Conservation (phyloP, 768 basidiomycete species). For the Lactarius quietus region DNA sequence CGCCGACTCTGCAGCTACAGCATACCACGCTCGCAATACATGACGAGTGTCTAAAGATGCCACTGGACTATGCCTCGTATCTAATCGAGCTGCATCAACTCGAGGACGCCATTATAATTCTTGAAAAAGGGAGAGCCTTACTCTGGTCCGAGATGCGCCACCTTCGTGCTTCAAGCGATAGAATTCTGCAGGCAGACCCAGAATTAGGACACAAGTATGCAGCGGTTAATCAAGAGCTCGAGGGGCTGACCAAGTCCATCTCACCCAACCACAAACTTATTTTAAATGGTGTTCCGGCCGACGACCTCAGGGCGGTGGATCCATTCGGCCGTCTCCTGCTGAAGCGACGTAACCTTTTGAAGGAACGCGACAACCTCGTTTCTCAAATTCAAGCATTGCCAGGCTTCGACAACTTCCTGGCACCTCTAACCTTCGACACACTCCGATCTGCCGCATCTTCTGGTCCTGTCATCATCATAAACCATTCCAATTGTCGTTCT, state of each 20-base stretch:
- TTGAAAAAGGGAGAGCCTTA: neutral
- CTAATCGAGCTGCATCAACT: neutral
- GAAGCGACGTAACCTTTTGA: neutral
- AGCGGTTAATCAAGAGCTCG: neutral
- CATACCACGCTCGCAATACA: neutral
- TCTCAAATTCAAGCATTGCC: neutral
- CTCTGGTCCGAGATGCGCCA: neutral
- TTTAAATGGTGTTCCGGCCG: neutral
- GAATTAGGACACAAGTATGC: neutral
- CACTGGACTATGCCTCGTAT: neutral
- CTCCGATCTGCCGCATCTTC: neutral
- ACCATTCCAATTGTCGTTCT: neutral
- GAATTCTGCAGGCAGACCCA: neutral
- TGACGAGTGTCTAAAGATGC: neutral
- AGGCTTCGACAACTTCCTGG: neutral
- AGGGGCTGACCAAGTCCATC: neutral
- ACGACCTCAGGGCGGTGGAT: neutral
- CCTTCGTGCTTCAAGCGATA: neutral
- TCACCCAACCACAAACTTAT: neutral
- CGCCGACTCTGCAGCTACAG: too few relatives aligned
- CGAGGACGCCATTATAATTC: neutral
- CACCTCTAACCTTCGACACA: neutral
- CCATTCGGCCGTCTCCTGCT: neutral
- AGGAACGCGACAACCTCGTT: neutral
- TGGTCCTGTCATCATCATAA: neutral